Base-by-base conservation (phyloP, 345 rosid species). In the Syzygium grande region DNA sequence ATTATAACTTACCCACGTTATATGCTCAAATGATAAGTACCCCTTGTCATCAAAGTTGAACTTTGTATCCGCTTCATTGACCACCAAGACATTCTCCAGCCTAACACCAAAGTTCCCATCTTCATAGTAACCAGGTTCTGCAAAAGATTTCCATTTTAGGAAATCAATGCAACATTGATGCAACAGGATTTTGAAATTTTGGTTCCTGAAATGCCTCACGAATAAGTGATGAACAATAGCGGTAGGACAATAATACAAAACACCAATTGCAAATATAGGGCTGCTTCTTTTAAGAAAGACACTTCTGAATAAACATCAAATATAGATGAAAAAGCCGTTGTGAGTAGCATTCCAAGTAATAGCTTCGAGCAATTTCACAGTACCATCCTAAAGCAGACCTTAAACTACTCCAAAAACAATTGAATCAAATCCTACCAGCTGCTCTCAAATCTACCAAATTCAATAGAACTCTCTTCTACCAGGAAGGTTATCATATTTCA, bases 31-130 rank as follows among this genome's bases (percentile, higher is more conserved):
- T 27, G 92, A 88, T 90, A 98, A 91, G 93, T 96, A 98, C 73
- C 98, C 99, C 91, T 96, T 97, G 85, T 93, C 98, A 11, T 98
- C 99, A 55, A 98, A 98, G 88, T 98, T 97, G 89, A 95, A 98
- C 84, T 96, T 88, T 1, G 99, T 96, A 41, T 90, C 92, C 54
- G 94, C 97, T 56, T 97, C 95, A 30, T 91, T 93, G 68, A 97
- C 93, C 78, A 97, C 90, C 85, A 97, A 96, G 84, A 98, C 99
- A 89, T 98, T 98, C 95, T 98, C 99, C 92, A 98, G 89, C 90
- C 99, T 92, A n/a, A n/a, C n/a, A n/a, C 99, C 99, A 88, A 98
- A 98, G 92, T 90, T 94, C 73, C 98, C 99, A 86, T 96, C 99
- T 90, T 96, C 99, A 63, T 96, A 96, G 92, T 96, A 96, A 86